Percentiles rank a stretch among this genome's conserved stretches.
Conservation (phyloP, 192 early-diverging fungal species). For the Chytriomyces sp. region DNA sequence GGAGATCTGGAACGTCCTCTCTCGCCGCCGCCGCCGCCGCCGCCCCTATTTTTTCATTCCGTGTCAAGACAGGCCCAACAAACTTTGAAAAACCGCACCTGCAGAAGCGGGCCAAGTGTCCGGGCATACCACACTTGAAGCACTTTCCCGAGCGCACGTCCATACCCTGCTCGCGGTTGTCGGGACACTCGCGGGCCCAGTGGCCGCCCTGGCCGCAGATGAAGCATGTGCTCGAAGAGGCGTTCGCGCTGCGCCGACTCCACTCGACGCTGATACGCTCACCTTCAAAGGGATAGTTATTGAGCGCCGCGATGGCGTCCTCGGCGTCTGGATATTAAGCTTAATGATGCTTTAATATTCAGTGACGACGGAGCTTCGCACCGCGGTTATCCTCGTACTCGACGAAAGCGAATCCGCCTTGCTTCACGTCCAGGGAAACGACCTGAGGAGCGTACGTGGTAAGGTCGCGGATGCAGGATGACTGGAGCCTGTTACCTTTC, state of each 20-base stretch:
- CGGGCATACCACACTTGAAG: slow-evolving; percentile 56
- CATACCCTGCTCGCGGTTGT: slow-evolving; percentile 49
- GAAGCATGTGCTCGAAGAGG: slow-evolving; percentile 43
- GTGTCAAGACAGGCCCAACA: background rate
- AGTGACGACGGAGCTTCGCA: background rate
- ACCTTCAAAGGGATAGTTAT: slow-evolving; percentile 49
- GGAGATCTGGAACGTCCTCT: slow-evolving; percentile 36
- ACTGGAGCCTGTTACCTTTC: slow-evolving; percentile 22
- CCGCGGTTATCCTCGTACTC: slow-evolving; percentile 40
- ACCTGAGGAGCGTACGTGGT: slow-evolving; percentile 5
- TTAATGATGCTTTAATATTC: slow-evolving; percentile 15
- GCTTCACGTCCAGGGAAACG: slow-evolving; percentile 49
- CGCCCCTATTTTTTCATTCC: background rate
- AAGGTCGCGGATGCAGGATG: background rate
- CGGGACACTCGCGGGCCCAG: slow-evolving; percentile 60
- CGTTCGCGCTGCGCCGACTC: slow-evolving; percentile 15
- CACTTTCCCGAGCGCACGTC: slow-evolving; percentile 58
- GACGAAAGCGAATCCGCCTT: slow-evolving; percentile 58
- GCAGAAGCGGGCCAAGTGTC: slow-evolving; percentile 58
- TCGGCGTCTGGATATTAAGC: slow-evolving; percentile 38
- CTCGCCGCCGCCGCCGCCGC: slow-evolving; percentile 23
- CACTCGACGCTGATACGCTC: slow-evolving; percentile 52
- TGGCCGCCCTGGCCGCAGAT: slow-evolving; percentile 52
- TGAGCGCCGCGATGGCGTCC: slow-evolving; percentile 49
- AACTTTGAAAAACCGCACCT: too few relatives aligned